These are phyloP conservation scores for Beauveria scarabaeidicola DNA, from an alignment of 2,329 filamentous ascomycete species.

Conservation along the genomic window DNA sequence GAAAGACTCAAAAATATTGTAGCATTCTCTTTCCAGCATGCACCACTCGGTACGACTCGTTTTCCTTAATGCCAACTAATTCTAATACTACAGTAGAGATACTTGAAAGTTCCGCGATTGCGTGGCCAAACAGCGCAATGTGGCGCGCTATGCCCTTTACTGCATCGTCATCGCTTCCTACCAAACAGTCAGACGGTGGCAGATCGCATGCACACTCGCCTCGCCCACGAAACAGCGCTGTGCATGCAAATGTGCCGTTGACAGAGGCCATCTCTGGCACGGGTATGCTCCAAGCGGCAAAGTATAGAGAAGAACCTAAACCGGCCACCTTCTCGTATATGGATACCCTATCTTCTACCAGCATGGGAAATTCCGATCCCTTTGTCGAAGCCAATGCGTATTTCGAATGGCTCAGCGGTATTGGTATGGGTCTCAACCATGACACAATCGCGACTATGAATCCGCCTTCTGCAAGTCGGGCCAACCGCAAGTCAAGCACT, in stretches of 20 bases:
- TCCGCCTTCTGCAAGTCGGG: neutral
- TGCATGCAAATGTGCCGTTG: neutral
- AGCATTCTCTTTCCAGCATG: conserved; percentile 78
- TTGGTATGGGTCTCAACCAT: conserved; percentile 12
- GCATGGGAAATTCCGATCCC: conserved; percentile 11
- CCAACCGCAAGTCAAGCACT: conserved; percentile 22
- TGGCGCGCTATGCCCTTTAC: conserved; percentile 45
- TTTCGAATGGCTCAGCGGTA: conserved; percentile 21
- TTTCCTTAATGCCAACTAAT: neutral
- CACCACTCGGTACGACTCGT: conserved; percentile 55
- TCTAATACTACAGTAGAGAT: conserved; percentile 39
- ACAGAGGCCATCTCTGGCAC: neutral
- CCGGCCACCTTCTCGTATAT: neutral
- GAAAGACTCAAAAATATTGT: conserved; percentile 65
- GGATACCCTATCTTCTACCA: neutral
- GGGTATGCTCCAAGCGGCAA: neutral
- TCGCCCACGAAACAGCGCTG: conserved; percentile 18
- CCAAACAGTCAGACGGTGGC: conserved; percentile 35
- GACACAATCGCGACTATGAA: neutral
- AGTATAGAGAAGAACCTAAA: neutral
- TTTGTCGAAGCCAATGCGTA: conserved; percentile 19
- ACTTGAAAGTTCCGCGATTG: conserved; percentile 63
- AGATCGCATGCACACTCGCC: conserved; percentile 59
- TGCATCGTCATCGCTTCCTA: conserved; percentile 32
- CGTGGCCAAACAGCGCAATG: conserved; percentile 70